Base-by-base conservation (phyloP, 345 rosid species). In the Psidium guajava region DNA sequence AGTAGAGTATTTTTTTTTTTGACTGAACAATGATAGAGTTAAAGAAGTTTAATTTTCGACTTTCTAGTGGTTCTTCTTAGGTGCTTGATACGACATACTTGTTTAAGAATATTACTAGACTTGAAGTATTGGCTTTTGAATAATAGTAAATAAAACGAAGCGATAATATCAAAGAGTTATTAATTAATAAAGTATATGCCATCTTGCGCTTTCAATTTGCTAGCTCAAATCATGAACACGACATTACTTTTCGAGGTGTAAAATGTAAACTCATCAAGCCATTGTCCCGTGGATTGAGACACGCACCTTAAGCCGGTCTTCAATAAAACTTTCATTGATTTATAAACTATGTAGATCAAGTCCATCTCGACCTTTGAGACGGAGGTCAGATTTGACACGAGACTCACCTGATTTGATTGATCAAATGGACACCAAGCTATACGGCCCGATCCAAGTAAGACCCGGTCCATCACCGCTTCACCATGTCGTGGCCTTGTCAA, bases 91-190 rank as follows among this genome's bases (percentile, higher is more conserved):
- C 0, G 2, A 13, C 36, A 0, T 1, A 6, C 14, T 25, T 0
- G 36, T 59, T 13, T n/a, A 12, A 58, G 0, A 58, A 58, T n/a
- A 58, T 1, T 13, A n/a, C 14, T 25, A 0, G 0, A 59, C n/a
- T 27, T 28, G 14, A 59, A n/a, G 69, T 13, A 13, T 0, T 28
- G 0, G 11, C 11, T 61, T 1, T 6, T 28, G 11, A 61, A 28
- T 0, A 7, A 15, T 61, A 15, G 21, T 61, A 61, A 0, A 61
- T 27, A 0, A 61, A 61, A 61, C 2, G 40, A 28, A 1, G 0
- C 0, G 0, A 28, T 18, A 14, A 27, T 61, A 61, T 61, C 0
- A 1, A 28, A 0, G 12, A 14, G 9, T 11, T n/a, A 28, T 0
- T 58, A 14, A 11, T 11, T n/a, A 61, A 28, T 16, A 3, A 59